Evolutionary conservation across 2,329 filamentous ascomycete species (phyloP), one percentile per base, ranked within the genome.

Genomic region (Diplodia scrobiculata): DNA sequence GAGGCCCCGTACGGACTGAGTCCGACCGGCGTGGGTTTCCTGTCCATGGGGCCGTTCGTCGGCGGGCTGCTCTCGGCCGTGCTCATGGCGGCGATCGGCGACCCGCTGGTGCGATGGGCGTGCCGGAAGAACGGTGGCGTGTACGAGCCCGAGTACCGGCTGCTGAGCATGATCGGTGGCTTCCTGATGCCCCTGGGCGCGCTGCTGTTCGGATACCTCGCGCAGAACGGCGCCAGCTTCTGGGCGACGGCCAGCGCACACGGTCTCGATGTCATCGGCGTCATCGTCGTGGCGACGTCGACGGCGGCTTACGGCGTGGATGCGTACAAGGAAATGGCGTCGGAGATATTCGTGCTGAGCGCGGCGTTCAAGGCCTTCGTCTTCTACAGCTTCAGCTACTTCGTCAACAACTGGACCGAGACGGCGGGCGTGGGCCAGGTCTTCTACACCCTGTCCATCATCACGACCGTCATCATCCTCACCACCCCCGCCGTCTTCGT

Each of bases 311-410:
- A 80, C 66, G 73, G 73, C 3, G 72, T 80, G 5, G 78, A 80
- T 50, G 75, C 78, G 1, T 80, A 74, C 70, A 71, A 77, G 27
- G 75, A 77, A 54, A 79, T 80, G 73, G 75, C 72, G 45, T 76
- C 73, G 9, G 79, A 81, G 71, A 74, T 80, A 27, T 81, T 81
- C 71, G 79, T 81, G 66, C 74, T 75, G 5, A 76, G 74, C 58
- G 80, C 80, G 77, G 71, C 79, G n/a, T 72, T 80, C 69, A 81
- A 81, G 73, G 81, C 81, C 68, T 73, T 81, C 38, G 66, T 80
- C 21, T 78, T 80, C 65, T 81, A 79, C 55, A 78, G 76, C 4
- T 78, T 80, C 66, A 76, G 74, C 11, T 79, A 79, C 62, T 80
- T 80, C 65, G 75, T 79, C 29, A 81, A 80, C 68, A 72, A 79